Evolutionary conservation across 768 basidiomycete genomes (phyloP).

Genomic region (Auricularia cornea): DNA sequence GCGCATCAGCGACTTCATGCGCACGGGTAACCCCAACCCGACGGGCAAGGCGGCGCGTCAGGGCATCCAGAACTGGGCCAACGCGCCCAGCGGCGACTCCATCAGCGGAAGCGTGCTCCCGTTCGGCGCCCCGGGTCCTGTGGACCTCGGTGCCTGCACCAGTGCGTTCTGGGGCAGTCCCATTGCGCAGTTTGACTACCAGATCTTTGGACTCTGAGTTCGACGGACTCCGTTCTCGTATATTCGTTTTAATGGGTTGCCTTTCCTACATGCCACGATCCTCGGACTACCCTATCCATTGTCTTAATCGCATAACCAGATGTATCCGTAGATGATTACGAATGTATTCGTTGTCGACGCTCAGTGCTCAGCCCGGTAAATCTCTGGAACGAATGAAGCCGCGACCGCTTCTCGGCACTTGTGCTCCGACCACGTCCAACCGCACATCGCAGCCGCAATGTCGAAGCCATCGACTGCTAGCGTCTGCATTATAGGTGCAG

Average conservation of each 20-base stretch:
- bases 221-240: too few species aligned
- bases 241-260: too few species aligned
- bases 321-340: neutral
- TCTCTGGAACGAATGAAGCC: too few species aligned
- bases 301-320: constrained; percentile 1
- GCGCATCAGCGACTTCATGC: constrained; percentile 59
- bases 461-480: constrained; percentile 13
- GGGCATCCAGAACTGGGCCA: neutral
- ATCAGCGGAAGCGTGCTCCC: neutral
- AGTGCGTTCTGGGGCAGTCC: neutral
- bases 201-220: neutral
- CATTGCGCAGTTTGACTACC: neutral
- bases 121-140: neutral
- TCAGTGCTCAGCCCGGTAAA: too few species aligned
- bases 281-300: too few species aligned
- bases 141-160: neutral
- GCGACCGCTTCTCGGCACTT: too few species aligned
- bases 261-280: too few species aligned
- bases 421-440: too few species aligned
- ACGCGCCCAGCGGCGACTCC: neutral
- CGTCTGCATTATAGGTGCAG: constrained; percentile 70
- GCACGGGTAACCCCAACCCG: constrained; percentile 54
- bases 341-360: too few species aligned
- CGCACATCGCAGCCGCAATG: too few species aligned
- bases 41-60: constrained; percentile 17